Conservation (phyloP, 192 early-diverging fungal species). For the Oehlia diaphana region DNA sequence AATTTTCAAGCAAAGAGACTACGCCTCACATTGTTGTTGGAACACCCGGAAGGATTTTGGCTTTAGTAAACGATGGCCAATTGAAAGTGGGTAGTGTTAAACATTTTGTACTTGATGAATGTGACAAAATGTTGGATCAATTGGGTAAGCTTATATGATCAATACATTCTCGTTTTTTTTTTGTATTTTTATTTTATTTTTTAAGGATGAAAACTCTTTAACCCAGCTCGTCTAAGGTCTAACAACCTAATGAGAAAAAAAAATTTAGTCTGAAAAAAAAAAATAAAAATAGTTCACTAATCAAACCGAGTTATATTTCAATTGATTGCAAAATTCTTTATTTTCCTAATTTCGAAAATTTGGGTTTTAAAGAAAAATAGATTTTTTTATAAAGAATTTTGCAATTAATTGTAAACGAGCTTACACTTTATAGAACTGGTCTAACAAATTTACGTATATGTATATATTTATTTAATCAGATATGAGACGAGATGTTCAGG, state of each 20-base stretch:
- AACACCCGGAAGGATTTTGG: constrained; percentile 92
- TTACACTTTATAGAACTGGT: background rate
- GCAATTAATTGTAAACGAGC: background rate
- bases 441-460: background rate
- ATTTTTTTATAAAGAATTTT: background rate
- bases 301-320: background rate
- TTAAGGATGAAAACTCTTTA: constrained; percentile 44
- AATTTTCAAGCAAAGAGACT: constrained; percentile 77
- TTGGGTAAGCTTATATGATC: constrained; percentile 61
- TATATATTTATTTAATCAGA: constrained; percentile 54
- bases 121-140: constrained; percentile 95
- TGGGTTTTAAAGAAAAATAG: too few relatives aligned
- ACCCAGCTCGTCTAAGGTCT: constrained; percentile 78
- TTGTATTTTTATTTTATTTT: background rate
- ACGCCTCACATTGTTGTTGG: constrained; percentile 97
- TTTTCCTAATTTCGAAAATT: background rate
- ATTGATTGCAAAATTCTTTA: background rate
- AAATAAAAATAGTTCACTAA: background rate
- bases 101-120: constrained; percentile 99
- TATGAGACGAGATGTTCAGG: constrained; percentile 97
- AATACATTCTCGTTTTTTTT: background rate
- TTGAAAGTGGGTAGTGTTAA: constrained; percentile 82
- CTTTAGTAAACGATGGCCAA: constrained; percentile 81
- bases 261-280: constrained; percentile 31
- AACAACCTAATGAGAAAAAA: constrained; percentile 43